A percentile compares a stretch with the other conserved stretches of the same genome.
Conservation (phyloP, 176 grass and related monocot species). For the Ensete ventricosum region DNA sequence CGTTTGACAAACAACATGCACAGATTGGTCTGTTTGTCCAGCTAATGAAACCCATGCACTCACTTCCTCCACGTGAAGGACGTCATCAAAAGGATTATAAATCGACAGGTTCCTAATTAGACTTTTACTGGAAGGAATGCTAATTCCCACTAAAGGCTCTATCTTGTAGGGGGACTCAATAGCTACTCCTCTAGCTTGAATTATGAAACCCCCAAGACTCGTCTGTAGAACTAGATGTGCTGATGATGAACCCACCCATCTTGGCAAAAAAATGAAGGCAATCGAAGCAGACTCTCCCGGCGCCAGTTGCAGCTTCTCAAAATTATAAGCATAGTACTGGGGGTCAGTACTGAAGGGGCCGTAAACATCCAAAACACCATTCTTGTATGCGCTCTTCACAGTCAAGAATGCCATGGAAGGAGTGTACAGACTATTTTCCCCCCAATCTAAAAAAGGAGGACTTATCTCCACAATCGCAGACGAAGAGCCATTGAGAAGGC, state of each 20-base stretch:
- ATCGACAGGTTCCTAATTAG: slow-evolving; percentile 70
- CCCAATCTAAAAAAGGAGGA: slow-evolving; percentile 79
- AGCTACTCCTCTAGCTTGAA: slow-evolving; percentile 68
- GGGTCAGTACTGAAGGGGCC: slow-evolving; percentile 77
- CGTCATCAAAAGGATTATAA: slow-evolving; percentile 71
- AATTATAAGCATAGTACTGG: slow-evolving; percentile 72
- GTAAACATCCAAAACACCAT: slow-evolving; percentile 47
- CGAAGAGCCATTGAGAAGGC: slow-evolving; percentile 32
- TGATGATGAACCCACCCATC: slow-evolving; percentile 51
- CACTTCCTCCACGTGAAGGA: slow-evolving; percentile 64
- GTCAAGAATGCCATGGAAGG: slow-evolving; percentile 60
- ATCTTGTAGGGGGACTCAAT: slow-evolving; percentile 59
- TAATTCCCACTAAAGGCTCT: slow-evolving; percentile 49
- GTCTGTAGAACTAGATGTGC: slow-evolving; percentile 84
- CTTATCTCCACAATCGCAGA: slow-evolving; percentile 52
- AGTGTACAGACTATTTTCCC: slow-evolving; percentile 43
- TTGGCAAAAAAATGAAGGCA: slow-evolving; percentile 74
- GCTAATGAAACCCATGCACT: slow-evolving; percentile 61
- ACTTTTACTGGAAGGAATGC: slow-evolving; percentile 35
- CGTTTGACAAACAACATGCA: slow-evolving; percentile 59
- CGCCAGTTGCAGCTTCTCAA: slow-evolving; percentile 49
- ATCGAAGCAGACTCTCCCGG: slow-evolving; percentile 60
- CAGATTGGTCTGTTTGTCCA: slow-evolving; percentile 48
- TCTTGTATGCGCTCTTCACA: slow-evolving; percentile 50
- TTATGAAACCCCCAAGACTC: slow-evolving; percentile 78